These are phyloP conservation scores for Coniferiporia sulphurascens DNA, from an alignment of 1,284 basidiomycete genomes.

Conservation along the genomic window DNA sequence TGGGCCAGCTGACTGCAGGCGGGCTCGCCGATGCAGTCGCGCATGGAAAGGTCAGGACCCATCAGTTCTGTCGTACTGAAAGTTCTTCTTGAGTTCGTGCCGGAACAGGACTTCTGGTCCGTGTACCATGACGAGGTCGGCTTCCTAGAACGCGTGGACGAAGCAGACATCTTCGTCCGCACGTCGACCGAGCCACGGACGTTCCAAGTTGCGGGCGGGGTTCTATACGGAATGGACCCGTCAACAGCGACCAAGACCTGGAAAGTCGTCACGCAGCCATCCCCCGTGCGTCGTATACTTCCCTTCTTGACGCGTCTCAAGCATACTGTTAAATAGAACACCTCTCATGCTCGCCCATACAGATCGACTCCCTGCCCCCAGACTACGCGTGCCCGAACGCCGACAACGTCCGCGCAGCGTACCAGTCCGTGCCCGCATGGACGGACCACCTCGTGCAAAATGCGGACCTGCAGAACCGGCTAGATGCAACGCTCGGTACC, in stretches of 20 bases:
- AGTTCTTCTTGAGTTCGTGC: no score
- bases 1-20: conserved; percentile 46
- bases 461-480: conserved; percentile 34
- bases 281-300: conserved; percentile 26
- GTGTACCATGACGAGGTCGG: conserved; percentile 41
- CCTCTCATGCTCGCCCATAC: not conserved
- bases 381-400: conserved; percentile 45
- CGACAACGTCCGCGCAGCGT: conserved; percentile 36
- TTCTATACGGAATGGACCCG: conserved; percentile 48
- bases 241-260: conserved; percentile 31
- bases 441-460: conserved; percentile 43
- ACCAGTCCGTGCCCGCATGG: conserved; percentile 47
- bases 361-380: conserved; percentile 50
- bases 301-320: not conserved
- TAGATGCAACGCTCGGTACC: conserved; percentile 44
- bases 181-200: conserved; percentile 29
- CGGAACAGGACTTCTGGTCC: conserved; percentile 44
- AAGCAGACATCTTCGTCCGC: conserved; percentile 26
- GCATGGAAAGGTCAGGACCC: conserved; percentile 40
- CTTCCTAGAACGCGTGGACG: conserved; percentile 38
- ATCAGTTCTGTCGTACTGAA: not conserved
- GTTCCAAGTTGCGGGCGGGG: conserved; percentile 38
- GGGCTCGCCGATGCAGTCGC: conserved; percentile 43
- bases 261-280: conserved; percentile 40
- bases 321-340: not conserved